Evolutionary conservation across 2,329 filamentous ascomycete species (phyloP).

Genomic region (Exserohilum turcica): DNA sequence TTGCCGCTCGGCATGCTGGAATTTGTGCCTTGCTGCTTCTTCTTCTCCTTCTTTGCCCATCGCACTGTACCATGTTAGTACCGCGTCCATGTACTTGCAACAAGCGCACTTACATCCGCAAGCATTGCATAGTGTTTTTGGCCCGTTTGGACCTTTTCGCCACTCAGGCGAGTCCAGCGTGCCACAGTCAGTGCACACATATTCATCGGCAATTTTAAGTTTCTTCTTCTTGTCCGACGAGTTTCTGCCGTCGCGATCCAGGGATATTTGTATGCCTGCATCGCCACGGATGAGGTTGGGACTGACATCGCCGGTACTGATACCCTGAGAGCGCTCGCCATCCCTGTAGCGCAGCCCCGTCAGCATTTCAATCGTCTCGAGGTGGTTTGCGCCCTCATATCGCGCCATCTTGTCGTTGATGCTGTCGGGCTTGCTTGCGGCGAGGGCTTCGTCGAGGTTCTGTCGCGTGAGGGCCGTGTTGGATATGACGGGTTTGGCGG

Average conservation of each 20-base stretch:
- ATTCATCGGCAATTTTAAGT: slow-evolving; percentile 79
- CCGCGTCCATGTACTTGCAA: background rate
- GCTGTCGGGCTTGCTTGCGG: slow-evolving; percentile 71
- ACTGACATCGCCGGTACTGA: slow-evolving; percentile 83
- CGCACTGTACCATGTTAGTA: slow-evolving; percentile 52
- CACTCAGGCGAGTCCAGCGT: slow-evolving; percentile 94
- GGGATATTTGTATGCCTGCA: slow-evolving; percentile 80
- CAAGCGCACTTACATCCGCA: slow-evolving; percentile 71
- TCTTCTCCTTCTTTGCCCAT: slow-evolving; percentile 78
- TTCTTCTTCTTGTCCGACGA: slow-evolving; percentile 84
- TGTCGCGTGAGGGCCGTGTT: slow-evolving; percentile 76
- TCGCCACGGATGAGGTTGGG: slow-evolving; percentile 84
- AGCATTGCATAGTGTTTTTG: slow-evolving; percentile 94
- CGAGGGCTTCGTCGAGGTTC: slow-evolving; percentile 75
- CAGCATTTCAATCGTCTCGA: slow-evolving; percentile 90
- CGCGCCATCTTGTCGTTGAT: slow-evolving; percentile 84
- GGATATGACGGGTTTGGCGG: slow-evolving; percentile 64
- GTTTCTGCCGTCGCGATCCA: slow-evolving; percentile 72
- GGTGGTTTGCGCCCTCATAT: slow-evolving; percentile 73
- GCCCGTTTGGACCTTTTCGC: slow-evolving; percentile 90
- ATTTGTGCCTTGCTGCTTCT: slow-evolving; percentile 50
- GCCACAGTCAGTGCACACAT: slow-evolving; percentile 94
- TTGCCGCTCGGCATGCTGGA: slow-evolving; percentile 18
- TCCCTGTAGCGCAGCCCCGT: slow-evolving; percentile 87
- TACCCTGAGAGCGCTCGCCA: slow-evolving; percentile 84